Evolutionary conservation across 768 basidiomycete species (phyloP).

Genomic region (Suillus brevipes): DNA sequence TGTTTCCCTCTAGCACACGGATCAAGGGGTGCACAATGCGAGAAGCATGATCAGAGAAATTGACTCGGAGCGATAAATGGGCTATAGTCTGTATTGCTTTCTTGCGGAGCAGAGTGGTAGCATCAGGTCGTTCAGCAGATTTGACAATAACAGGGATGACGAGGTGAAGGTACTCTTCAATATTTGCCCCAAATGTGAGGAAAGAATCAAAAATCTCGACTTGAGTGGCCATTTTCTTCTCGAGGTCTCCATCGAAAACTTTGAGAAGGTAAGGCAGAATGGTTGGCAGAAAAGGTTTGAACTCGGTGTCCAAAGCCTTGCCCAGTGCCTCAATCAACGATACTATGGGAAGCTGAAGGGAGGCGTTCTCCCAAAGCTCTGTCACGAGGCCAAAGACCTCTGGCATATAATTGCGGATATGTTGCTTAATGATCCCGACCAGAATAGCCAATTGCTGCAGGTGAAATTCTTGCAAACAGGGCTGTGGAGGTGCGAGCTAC

Average conservation of each 20-base stretch:
- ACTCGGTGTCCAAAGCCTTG: constrained; percentile 92
- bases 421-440: constrained; percentile 95
- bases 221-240: constrained; percentile 75
- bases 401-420: constrained; percentile 88
- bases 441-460: constrained; percentile 94
- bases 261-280: constrained; percentile 88
- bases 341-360: constrained; percentile 89
- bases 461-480: constrained; percentile 87
- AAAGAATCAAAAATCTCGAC: constrained; percentile 95
- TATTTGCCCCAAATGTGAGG: constrained; percentile 91
- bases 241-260: constrained; percentile 87
- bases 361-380: constrained; percentile 85
- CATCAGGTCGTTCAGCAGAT: constrained; percentile 83
- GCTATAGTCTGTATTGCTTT: constrained; percentile 91
- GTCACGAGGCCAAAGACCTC: constrained; percentile 83
- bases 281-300: constrained; percentile 92
- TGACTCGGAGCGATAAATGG: constrained; percentile 85
- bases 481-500: constrained; percentile 84
- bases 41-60: constrained; percentile 97
- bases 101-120: constrained; percentile 73
- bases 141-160: constrained; percentile 93
- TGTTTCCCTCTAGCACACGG: constrained; percentile 72
- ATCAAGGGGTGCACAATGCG: constrained; percentile 95
- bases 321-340: constrained; percentile 91
- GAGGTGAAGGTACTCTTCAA: constrained; percentile 97